phyloP scores from a whole-genome alignment of 495 filamentous ascomycete genomes.

The Xylaria acuta region DNA sequence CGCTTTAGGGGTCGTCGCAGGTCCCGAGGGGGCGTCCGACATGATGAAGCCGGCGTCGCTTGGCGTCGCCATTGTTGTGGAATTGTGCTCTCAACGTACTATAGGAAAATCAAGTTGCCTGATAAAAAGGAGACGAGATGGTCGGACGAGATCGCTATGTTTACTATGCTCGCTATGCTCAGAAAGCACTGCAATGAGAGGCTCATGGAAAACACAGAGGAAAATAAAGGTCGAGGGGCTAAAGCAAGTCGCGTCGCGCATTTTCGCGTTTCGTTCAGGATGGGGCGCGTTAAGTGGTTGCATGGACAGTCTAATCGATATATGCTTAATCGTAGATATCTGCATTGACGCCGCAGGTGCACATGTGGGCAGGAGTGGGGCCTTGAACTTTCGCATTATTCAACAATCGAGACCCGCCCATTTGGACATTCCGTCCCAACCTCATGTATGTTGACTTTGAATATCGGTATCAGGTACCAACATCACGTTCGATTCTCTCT shows the following conservation, averaged over 20 bases:
- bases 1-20: constrained; percentile 43
- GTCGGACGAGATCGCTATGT: constrained; percentile 8
- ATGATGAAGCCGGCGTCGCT: constrained; percentile 54
- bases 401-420: not conserved
- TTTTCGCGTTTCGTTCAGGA: constrained; percentile 7
- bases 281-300: constrained; percentile 28
- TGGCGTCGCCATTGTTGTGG: constrained; percentile 44
- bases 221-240: constrained; percentile 25
- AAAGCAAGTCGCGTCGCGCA: constrained; percentile 22
- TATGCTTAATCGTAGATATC: not conserved
- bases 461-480: not conserved
- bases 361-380: not conserved
- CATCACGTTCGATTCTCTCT: not conserved
- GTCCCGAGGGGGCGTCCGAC: constrained; percentile 48
- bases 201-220: constrained; percentile 13
- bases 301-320: constrained; percentile 7
- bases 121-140: not conserved
- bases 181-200: constrained; percentile 18
- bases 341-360: not conserved
- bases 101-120: not conserved
- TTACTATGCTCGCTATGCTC: not conserved
- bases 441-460: not conserved
- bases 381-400: not conserved
- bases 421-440: not conserved
- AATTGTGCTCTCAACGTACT: constrained; percentile 18